These are phyloP conservation scores for Cladosporium sp. DNA, from an alignment of 2,329 filamentous ascomycete species.

Conservation along the genomic window DNA sequence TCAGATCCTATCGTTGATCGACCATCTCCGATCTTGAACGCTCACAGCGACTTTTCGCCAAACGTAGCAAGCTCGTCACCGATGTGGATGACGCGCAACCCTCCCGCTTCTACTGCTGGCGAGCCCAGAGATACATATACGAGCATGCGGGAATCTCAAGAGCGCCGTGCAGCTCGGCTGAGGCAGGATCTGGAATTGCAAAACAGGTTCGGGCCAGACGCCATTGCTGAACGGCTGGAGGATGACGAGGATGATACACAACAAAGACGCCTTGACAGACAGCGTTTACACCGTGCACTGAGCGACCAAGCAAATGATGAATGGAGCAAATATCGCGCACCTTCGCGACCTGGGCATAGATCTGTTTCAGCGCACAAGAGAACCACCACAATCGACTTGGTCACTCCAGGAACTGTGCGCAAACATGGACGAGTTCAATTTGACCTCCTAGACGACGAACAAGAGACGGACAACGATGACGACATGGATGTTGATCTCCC, in stretches of 20 bases:
- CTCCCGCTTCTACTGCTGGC: constrained; percentile 15
- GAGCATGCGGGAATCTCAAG: constrained; percentile 43
- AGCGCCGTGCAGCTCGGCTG: constrained; percentile 29
- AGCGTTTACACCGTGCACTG: constrained; percentile 16
- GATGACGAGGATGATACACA: constrained; percentile 22
- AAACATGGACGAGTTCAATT: constrained; percentile 17
- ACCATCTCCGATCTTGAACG: constrained; percentile 41
- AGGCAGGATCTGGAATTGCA: constrained; percentile 18
- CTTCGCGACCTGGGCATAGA: constrained; percentile 13
- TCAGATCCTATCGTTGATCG: constrained; percentile 43
- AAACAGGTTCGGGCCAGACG: constrained; percentile 6
- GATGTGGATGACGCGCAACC: constrained; percentile 28
- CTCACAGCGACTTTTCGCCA: constrained; percentile 32
- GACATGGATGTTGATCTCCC: constrained; percentile 16
- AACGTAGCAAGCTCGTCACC: constrained; percentile 36
- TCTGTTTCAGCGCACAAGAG: constrained; percentile 16
- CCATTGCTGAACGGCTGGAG: constrained; percentile 14
- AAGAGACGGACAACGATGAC: constrained; percentile 15
- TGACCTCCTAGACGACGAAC: constrained; percentile 20
- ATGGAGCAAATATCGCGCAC: constrained; percentile 18
- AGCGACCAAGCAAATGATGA: constrained; percentile 22
- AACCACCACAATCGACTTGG: constrained; percentile 22
- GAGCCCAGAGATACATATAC: constrained; percentile 42
- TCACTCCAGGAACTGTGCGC: constrained; percentile 28
- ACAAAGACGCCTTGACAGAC: constrained; percentile 13